Evolutionary conservation across 2,329 filamentous ascomycete genomes (phyloP), one percentile per base, ranked within the genome.

Genomic region (Hypoxylon sp.): DNA sequence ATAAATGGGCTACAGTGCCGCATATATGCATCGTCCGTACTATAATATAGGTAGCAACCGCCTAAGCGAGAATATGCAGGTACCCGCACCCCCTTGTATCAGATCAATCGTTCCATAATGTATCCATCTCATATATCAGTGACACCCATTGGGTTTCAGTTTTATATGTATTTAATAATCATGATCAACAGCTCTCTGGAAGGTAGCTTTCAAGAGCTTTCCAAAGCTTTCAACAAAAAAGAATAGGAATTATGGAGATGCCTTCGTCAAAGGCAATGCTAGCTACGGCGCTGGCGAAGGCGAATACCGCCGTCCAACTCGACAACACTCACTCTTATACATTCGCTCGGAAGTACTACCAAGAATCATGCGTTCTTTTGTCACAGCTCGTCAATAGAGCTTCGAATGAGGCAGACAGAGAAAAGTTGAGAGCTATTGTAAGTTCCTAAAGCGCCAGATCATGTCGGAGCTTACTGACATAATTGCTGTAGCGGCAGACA

Each of bases 221-320:
- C 39, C 39, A 19, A 10, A 53, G 39, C 35, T 59, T 22, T 33
- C 22, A 46, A 47, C 19, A 24, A 14, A 29, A 50, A 63, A 24
- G 19, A 61, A 22, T 22, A 22, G 19, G 19, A 35, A 33, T 8
- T 26, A 17, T 14, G 3, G 47, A 69, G 19, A 75, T 74, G 73
- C 68, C 73, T 5, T 67, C 72, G 17, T 74, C 71, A 50, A 76
- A 76, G 64, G 74, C 74, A 39, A 74, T 73, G 59, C 53, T 76
- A 14, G 74, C 74, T 3, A 69, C 69, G 47, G 74, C 74, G 2
- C 57, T 76, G 47, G 74, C 74, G 8, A 76, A 74, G 66, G 74
- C 74, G 11, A 74, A 71, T 52, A 76, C 74, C 2, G 74, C 74
- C 3, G 74, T 76, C 35, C 74, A 76, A 63, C 74, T 76, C 64